These are phyloP conservation scores for Penicillium pulvis DNA, from an alignment of 495 filamentous ascomycete species.

Conservation along the genomic window DNA sequence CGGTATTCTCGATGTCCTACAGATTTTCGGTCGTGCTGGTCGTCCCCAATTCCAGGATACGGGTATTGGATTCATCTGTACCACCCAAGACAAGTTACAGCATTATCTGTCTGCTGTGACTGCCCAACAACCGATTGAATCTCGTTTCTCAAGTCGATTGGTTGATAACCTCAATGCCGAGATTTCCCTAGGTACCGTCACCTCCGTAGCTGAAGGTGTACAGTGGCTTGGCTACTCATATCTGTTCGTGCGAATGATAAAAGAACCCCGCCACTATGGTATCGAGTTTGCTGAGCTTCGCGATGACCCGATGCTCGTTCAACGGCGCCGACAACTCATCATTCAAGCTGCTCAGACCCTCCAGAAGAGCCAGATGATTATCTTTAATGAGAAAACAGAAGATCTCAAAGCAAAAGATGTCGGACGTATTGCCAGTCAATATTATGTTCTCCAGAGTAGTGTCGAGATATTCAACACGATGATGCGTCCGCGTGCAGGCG, in stretches of 20 bases:
- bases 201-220: constrained; percentile 89
- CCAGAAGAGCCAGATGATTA: constrained; percentile 96
- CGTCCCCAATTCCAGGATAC: constrained; percentile 95
- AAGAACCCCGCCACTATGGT: constrained; percentile 89
- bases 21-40: constrained; percentile 98
- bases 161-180: constrained; percentile 98
- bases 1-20: constrained; percentile 94
- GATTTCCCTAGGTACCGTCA: constrained; percentile 90
- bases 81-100: constrained; percentile 85
- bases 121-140: constrained; percentile 95
- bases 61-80: constrained; percentile 96
- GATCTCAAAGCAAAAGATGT: constrained; percentile 91
- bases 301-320: constrained; percentile 82
- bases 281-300: constrained; percentile 90
- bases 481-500: constrained; percentile 79
- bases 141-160: constrained; percentile 82
- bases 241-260: constrained; percentile 92
- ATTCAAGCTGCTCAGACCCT: constrained; percentile 84
- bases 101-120: constrained; percentile 94
- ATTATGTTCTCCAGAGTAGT: constrained; percentile 89
- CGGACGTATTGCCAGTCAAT: constrained; percentile 95
- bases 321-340: constrained; percentile 77
- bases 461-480: constrained; percentile 93
- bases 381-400: constrained; percentile 92
- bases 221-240: constrained; percentile 99